A percentile compares a stretch with the other conserved stretches of the same genome.
Conservation (phyloP, 768 basidiomycete species). For the Melanogaster broomeanus region DNA sequence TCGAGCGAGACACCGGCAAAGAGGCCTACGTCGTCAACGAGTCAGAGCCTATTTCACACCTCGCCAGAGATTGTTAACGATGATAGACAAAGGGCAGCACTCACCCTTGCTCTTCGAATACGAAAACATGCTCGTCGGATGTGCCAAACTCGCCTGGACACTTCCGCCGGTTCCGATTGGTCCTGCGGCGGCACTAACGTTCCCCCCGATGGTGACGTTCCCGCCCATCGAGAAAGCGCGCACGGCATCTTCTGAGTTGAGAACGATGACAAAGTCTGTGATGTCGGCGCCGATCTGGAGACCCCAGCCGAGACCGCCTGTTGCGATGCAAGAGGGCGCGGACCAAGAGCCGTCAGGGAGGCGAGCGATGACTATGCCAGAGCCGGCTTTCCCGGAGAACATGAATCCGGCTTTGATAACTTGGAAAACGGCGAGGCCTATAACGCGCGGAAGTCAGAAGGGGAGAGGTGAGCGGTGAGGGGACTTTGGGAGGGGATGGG, state of each 20-base stretch:
- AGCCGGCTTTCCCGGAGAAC: conserved; percentile 93
- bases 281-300: conserved; percentile 96
- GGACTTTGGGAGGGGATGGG: background rate
- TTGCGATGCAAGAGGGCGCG: conserved; percentile 96
- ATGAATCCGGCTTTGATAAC: conserved; percentile 93
- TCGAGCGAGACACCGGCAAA: conserved; percentile 95
- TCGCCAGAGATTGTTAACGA: background rate
- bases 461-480: background rate
- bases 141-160: conserved; percentile 82
- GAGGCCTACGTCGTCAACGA: conserved; percentile 54
- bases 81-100: conserved; percentile 12
- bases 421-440: conserved; percentile 93
- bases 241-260: conserved; percentile 96
- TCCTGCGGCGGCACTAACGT: conserved; percentile 82
- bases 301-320: conserved; percentile 92
- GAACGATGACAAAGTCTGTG: conserved; percentile 94
- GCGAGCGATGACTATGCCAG: conserved; percentile 89
- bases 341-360: conserved; percentile 96
- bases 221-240: conserved; percentile 94
- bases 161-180: conserved; percentile 95
- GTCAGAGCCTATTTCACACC: background rate
- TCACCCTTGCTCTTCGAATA: conserved; percentile 94
- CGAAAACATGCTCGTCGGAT: conserved; percentile 97
- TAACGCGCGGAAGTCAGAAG: background rate
- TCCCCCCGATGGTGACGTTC: conserved; percentile 94